phyloP scores from a whole-genome alignment of 192 early-diverging fungal species.

The Coemansia aciculifera region DNA sequence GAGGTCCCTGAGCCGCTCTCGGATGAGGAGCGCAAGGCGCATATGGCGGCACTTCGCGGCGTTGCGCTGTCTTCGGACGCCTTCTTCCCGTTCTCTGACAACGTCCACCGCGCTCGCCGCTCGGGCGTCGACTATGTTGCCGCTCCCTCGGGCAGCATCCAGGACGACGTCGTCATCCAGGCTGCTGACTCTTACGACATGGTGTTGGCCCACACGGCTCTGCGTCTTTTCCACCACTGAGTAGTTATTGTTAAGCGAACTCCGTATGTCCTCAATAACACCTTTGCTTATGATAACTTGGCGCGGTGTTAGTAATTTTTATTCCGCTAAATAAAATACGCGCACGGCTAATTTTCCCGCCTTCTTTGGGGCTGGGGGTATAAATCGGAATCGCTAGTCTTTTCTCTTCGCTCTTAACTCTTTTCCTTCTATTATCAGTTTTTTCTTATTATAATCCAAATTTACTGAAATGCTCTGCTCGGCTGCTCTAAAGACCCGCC shows the following conservation, averaged over 20 bases:
- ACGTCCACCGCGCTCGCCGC: conserved; percentile 80
- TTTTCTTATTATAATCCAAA: not conserved
- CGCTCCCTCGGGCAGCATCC: conserved; percentile 88
- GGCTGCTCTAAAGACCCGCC: conserved; percentile 34
- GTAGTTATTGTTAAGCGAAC: not conserved
- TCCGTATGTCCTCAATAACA: not conserved
- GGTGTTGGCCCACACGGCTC: conserved; percentile 81
- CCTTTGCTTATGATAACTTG: not conserved
- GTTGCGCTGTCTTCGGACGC: conserved; percentile 94
- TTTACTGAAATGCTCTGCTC: conserved; percentile 42
- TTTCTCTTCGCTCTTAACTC: conserved; percentile 1
- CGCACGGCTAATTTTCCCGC: not conserved
- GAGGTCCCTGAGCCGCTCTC: conserved; percentile 78
- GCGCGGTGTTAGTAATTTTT: not conserved
- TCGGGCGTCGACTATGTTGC: conserved; percentile 88
- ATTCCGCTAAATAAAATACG: not conserved
- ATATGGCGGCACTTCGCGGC: conserved; percentile 67
- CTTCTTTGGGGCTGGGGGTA: not conserved
- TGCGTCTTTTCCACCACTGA: conserved; percentile 97
- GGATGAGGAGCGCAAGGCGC: conserved; percentile 73
- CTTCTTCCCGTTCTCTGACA: conserved; percentile 99
- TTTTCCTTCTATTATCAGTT: conserved; percentile 11
- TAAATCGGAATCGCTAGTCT: not conserved
- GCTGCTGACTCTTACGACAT: conserved; percentile 81
- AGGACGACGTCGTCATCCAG: conserved; percentile 82